These are phyloP conservation scores for Starmera caribaea DNA, from an alignment of 805 yeast species.

Conservation along the genomic window DNA sequence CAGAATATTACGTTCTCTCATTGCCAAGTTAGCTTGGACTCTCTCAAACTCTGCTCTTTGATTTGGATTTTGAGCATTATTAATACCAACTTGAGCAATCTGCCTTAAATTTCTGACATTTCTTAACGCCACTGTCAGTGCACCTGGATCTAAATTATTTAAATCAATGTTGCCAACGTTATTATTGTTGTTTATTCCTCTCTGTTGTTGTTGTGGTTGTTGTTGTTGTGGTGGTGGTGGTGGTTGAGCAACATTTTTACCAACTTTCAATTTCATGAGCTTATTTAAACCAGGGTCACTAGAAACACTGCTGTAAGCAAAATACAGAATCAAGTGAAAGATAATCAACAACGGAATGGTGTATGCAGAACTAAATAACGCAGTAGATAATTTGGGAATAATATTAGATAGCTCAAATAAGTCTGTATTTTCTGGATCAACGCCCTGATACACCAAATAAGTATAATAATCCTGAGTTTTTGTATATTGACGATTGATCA, in stretches of 20 bases:
- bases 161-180: background rate
- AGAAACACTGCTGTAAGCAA: constrained; percentile 63
- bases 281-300: constrained; percentile 60
- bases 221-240: background rate
- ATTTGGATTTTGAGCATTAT: background rate
- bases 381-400: background rate
- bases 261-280: constrained; percentile 48
- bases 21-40: constrained; percentile 3
- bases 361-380: constrained; percentile 16
- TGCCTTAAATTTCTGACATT: background rate
- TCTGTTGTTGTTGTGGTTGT: background rate
- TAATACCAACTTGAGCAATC: background rate
- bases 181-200: constrained; percentile 1
- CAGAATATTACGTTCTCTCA: background rate
- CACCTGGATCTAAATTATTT: background rate
- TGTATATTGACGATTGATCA: constrained; percentile 38
- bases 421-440: background rate
- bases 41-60: constrained; percentile 1
- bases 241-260: constrained; percentile 22
- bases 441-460: constrained; percentile 18
- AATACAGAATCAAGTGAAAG: constrained; percentile 36
- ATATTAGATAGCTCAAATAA: constrained; percentile 2
- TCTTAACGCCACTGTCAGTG: background rate
- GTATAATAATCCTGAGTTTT: constrained; percentile 25
- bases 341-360: constrained; percentile 28